These are phyloP conservation scores for Apiospora kogelbergensis DNA, from an alignment of 2,329 filamentous ascomycete species.

Conservation along the genomic window DNA sequence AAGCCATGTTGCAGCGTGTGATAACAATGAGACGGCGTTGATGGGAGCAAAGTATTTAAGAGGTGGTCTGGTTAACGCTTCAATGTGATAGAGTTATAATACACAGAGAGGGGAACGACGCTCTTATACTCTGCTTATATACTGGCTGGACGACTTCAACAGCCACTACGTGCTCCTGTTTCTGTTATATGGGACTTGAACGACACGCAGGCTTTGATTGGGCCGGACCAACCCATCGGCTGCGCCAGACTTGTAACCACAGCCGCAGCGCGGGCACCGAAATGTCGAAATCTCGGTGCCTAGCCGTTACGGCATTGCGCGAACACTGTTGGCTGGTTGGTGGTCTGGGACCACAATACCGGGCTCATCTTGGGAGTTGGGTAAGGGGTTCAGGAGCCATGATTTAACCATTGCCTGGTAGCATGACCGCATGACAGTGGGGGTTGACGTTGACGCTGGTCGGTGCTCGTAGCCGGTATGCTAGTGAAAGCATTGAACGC, in stretches of 20 bases:
- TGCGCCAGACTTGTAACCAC: neutral
- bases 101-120: too few relatives aligned
- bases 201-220: neutral
- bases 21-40: neutral
- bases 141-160: neutral
- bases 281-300: conserved; percentile 6
- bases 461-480: neutral
- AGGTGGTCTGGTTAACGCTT: neutral
- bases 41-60: neutral
- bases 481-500: neutral
- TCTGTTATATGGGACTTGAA: neutral
- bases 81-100: too few relatives aligned
- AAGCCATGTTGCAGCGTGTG: neutral
- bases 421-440: neutral
- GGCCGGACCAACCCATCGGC: neutral
- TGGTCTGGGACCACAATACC: neutral
- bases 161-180: neutral
- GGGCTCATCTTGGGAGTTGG: neutral
- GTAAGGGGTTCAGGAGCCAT: neutral
- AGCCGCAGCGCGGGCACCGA: neutral
- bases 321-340: neutral
- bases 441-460: neutral
- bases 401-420: neutral
- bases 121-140: neutral
- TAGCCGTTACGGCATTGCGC: neutral